Evolutionary conservation across 768 basidiomycete species (phyloP).

Genomic region (Chalciporus pseudorubinellus): DNA sequence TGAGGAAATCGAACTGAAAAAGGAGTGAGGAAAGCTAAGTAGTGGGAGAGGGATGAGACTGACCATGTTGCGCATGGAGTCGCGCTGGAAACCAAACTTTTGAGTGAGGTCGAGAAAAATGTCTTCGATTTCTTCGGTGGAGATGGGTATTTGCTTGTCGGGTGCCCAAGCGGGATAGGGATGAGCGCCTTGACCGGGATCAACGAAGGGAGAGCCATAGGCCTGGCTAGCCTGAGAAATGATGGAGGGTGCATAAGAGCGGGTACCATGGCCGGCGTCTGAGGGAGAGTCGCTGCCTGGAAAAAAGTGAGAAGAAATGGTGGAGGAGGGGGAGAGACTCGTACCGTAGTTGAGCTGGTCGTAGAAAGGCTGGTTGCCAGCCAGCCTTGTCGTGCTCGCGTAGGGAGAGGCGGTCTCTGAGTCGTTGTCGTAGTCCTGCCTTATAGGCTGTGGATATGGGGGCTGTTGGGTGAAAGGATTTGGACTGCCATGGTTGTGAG

Average conservation of each 20-base stretch:
- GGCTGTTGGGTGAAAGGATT: conserved; percentile 22
- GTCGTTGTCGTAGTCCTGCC: conserved; percentile 45
- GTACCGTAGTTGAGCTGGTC: conserved; percentile 27
- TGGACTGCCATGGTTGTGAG: conserved; percentile 40
- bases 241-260: conserved; percentile 56
- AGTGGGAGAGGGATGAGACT: conserved; percentile 18
- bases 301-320: background rate
- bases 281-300: conserved; percentile 26
- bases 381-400: conserved; percentile 56
- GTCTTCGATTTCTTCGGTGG: conserved; percentile 97
- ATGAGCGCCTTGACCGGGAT: conserved; percentile 53
- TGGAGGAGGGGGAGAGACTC: conserved; percentile 6
- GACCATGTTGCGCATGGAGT: conserved; percentile 95
- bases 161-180: conserved; percentile 96
- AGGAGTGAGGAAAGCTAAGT: conserved; percentile 9
- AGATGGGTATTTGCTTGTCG: conserved; percentile 92
- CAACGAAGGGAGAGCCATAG: conserved; percentile 57
- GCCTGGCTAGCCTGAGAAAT: conserved; percentile 60
- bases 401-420: conserved; percentile 55
- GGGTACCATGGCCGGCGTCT: conserved; percentile 33
- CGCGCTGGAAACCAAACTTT: conserved; percentile 98
- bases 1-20: conserved; percentile 87
- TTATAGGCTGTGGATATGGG: conserved; percentile 29
- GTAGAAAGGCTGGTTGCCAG: conserved; percentile 39
- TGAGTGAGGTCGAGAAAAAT: conserved; percentile 97